phyloP scores from a whole-genome alignment of 2,329 filamentous ascomycete species.

The Pseudocercospora macadamiae region DNA sequence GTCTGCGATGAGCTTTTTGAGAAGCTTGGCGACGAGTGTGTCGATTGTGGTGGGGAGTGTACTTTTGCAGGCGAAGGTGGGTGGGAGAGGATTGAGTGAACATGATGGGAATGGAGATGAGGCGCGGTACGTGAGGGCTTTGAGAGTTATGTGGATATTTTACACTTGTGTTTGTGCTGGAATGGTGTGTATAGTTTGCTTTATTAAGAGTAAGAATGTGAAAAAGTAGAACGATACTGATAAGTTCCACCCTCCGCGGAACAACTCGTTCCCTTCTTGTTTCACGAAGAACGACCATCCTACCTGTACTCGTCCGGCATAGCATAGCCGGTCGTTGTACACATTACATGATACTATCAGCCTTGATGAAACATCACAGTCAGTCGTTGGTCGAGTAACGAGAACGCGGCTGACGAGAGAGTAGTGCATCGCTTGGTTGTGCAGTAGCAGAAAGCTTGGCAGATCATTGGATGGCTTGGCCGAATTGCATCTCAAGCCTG shows the following conservation, averaged over 20 bases:
- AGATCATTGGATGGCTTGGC: slow-evolving; percentile 12
- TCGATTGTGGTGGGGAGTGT: slow-evolving; percentile 55
- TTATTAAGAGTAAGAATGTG: slow-evolving; percentile 9
- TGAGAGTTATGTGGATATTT: slow-evolving; percentile 54
- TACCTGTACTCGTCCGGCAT: too few relatives aligned
- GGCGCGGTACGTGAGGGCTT: slow-evolving; percentile 52
- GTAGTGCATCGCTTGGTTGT: neutral
- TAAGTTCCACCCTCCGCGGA: neutral
- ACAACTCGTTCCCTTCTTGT: too few relatives aligned
- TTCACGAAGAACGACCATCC: too few relatives aligned
- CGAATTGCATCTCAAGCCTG: slow-evolving; percentile 9
- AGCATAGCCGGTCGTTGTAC: too few relatives aligned
- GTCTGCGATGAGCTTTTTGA: slow-evolving; percentile 54
- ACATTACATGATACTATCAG: too few relatives aligned
- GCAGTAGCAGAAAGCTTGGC: neutral
- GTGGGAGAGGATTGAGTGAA: slow-evolving; percentile 42
- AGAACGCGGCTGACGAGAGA: neutral
- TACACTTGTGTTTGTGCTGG: slow-evolving; percentile 33
- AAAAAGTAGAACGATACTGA: neutral
- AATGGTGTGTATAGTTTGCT: slow-evolving; percentile 7
- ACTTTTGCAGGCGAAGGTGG: slow-evolving; percentile 46
- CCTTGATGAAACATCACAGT: too few relatives aligned
- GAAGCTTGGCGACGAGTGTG: slow-evolving; percentile 49
- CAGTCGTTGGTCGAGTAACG: neutral
- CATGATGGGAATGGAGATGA: slow-evolving; percentile 45